Conservation (phyloP, 805 yeast genomes). For the Starmerella bombicola region DNA sequence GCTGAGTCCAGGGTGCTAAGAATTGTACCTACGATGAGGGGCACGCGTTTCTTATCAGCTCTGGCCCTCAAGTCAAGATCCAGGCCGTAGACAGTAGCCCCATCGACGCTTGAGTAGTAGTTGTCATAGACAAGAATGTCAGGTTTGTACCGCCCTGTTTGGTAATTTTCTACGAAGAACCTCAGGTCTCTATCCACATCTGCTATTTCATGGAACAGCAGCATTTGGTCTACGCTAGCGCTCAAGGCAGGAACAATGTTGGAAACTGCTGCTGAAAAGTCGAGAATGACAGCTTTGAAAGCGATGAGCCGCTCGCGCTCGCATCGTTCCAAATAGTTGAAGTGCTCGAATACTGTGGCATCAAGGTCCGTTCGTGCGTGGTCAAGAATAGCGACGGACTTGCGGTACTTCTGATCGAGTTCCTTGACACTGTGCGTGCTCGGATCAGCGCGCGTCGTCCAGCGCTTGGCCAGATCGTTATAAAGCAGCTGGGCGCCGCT, state of each 20-base stretch:
- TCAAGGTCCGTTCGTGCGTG: slow-evolving; percentile 59
- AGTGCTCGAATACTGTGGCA: slow-evolving; percentile 55
- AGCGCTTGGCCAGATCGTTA: slow-evolving; percentile 12
- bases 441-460: slow-evolving; percentile 10
- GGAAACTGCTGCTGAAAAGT: slow-evolving; percentile 55
- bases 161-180: slow-evolving; percentile 51
- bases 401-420: slow-evolving; percentile 46
- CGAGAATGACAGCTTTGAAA: slow-evolving; percentile 59
- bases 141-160: slow-evolving; percentile 66
- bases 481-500: slow-evolving; percentile 10
- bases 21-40: slow-evolving; percentile 49
- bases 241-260: slow-evolving; percentile 48
- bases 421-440: slow-evolving; percentile 34
- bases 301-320: slow-evolving; percentile 68
- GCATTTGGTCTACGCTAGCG: slow-evolving; percentile 45
- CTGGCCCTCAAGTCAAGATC: slow-evolving; percentile 60
- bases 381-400: slow-evolving; percentile 48
- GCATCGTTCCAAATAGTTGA: slow-evolving; percentile 67
- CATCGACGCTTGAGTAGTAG: slow-evolving; percentile 54
- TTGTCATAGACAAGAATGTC: slow-evolving; percentile 63
- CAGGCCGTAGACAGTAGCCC: slow-evolving; percentile 64
- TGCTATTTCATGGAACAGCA: slow-evolving; percentile 56
- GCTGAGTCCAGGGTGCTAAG: slow-evolving; percentile 53
- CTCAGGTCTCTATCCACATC: slow-evolving; percentile 58
- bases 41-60: slow-evolving; percentile 61